phyloP scores from a whole-genome alignment of 1,139 yeast species.

The Saccharomyces hybrid region DNA sequence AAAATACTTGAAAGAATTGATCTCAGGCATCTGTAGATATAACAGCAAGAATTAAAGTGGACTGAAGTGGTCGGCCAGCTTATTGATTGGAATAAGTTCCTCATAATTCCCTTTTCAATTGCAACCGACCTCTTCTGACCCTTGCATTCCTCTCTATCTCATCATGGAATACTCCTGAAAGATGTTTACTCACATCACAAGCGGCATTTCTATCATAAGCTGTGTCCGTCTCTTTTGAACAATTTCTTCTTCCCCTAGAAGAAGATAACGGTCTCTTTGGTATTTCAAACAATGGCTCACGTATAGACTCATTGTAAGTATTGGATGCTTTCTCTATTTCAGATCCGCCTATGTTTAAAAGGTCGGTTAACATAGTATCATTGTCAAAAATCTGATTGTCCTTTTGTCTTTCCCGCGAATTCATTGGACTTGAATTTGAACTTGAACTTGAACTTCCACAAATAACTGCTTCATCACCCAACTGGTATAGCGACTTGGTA shows the following conservation, averaged over 20 bases:
- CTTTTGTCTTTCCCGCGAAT: not conserved
- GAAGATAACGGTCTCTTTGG: conserved; percentile 79
- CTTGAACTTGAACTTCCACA: not conserved
- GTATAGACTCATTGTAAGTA: not conserved
- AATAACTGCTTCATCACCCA: conserved; percentile 17
- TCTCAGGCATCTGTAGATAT: too few species aligned
- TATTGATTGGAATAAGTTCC: not conserved
- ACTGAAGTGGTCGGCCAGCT: not conserved
- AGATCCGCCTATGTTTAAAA: not conserved
- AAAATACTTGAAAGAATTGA: not conserved
- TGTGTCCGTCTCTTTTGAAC: conserved; percentile 28
- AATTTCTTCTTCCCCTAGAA: conserved; percentile 57
- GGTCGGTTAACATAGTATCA: not conserved
- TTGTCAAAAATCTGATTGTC: not conserved
- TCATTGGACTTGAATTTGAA: not conserved
- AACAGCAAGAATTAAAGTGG: not conserved
- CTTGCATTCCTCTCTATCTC: not conserved
- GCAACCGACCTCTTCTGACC: conserved; percentile 1
- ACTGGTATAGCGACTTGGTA: conserved; percentile 62
- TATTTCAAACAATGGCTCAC: conserved; percentile 32
- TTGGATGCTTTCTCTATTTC: not conserved
- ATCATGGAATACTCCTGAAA: not conserved
- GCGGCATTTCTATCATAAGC: conserved; percentile 29
- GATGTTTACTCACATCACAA: conserved; percentile 4
- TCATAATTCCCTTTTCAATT: conserved; percentile 23